Conservation (phyloP, 2,329 filamentous ascomycete species). For the Aspergillus ochraceoroseus region DNA sequence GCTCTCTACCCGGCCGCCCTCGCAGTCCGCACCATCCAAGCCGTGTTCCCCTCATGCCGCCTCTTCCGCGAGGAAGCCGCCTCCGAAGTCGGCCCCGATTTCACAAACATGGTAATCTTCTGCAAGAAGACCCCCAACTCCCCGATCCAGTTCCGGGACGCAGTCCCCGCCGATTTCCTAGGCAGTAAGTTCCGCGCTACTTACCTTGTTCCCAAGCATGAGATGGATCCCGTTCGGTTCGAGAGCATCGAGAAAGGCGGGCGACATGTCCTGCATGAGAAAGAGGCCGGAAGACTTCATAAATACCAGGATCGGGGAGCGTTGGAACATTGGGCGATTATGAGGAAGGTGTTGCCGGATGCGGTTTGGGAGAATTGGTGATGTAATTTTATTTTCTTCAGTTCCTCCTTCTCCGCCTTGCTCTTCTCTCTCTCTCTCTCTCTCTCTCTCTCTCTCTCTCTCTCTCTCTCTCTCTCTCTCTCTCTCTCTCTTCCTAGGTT, state of each 20-base stretch:
- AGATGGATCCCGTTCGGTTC: constrained; percentile 53
- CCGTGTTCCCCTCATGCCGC: constrained; percentile 82
- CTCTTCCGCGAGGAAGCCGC: constrained; percentile 75
- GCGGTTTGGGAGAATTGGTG: constrained; percentile 85
- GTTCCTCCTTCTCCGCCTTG: no score
- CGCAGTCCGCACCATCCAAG: constrained; percentile 73
- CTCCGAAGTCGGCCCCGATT: constrained; percentile 58
- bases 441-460: no score
- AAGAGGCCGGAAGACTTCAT: constrained; percentile 60
- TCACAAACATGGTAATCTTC: constrained; percentile 95
- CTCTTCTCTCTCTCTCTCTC: no score
- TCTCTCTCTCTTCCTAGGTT: not conserved
- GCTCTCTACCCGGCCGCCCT: constrained; percentile 68
- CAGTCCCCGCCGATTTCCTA: constrained; percentile 62
- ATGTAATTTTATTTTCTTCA: not conserved
- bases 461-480: no score
- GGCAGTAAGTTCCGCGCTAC: constrained; percentile 64
- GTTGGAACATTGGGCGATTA: constrained; percentile 82
- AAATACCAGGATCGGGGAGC: constrained; percentile 72
- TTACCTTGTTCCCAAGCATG: constrained; percentile 67
- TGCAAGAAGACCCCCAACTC: constrained; percentile 59
- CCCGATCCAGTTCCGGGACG: constrained; percentile 58
- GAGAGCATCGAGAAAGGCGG: constrained; percentile 44
- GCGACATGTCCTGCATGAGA: constrained; percentile 39
- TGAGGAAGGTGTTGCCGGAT: constrained; percentile 75